phyloP scores from a whole-genome alignment of 2,329 filamentous ascomycete genomes.

The Neoarthrinium moseri region DNA sequence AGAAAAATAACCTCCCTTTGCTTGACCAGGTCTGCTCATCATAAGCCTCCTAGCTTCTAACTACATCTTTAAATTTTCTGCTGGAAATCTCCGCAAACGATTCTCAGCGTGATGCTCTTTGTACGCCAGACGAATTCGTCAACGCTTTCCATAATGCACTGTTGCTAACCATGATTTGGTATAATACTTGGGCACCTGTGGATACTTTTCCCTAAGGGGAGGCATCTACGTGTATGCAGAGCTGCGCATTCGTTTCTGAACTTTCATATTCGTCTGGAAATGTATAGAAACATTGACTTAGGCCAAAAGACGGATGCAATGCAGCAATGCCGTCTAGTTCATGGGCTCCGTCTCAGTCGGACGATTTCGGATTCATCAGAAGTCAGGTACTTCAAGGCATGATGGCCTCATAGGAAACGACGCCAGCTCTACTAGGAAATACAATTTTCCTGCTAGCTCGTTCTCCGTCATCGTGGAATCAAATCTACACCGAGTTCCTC shows the following conservation, averaged over 20 bases:
- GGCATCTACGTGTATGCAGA: background rate
- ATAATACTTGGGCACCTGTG: constrained; percentile 4
- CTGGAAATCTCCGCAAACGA: background rate
- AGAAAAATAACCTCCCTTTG: too few species aligned
- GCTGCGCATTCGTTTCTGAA: background rate
- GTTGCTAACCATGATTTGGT: constrained; percentile 5
- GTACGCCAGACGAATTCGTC: constrained; percentile 2
- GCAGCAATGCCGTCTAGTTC: background rate
- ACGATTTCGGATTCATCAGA: background rate
- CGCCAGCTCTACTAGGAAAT: constrained; percentile 3
- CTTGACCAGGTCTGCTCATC: too few species aligned
- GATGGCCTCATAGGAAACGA: constrained; percentile 13
- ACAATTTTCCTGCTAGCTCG: background rate
- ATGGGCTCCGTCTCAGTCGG: background rate
- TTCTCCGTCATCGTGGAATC: background rate
- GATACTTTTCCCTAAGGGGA: constrained; percentile 1
- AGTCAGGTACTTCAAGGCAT: constrained; percentile 12
- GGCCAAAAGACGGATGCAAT: background rate
- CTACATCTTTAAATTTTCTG: background rate
- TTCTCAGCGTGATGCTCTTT: background rate
- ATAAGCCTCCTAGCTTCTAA: background rate
- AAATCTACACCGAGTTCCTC: background rate
- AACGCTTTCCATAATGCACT: constrained; percentile 4
- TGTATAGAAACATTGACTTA: background rate
- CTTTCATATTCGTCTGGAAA: background rate